Conservation (phyloP, 2,329 filamentous ascomycete species). For the Acrocalymma vagum region DNA sequence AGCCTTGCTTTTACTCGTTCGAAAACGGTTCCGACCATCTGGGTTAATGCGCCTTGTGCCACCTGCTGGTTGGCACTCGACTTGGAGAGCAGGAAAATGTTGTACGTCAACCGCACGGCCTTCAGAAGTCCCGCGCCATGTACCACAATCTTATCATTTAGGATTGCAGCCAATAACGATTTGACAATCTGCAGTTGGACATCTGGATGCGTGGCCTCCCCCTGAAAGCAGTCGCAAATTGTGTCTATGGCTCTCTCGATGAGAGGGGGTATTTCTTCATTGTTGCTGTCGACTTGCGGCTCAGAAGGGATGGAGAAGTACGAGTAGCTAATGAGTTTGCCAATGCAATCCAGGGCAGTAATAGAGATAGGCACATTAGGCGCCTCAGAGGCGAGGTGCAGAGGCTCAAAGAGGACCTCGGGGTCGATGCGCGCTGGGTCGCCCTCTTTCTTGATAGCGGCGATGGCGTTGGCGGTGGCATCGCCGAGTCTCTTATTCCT, state of each 20-base stretch:
- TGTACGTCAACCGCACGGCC: slow-evolving; percentile 97
- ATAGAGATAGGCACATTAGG: slow-evolving; percentile 86
- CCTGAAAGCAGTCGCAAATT: slow-evolving; percentile 99
- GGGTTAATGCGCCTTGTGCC: slow-evolving; percentile 93
- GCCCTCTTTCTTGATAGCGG: slow-evolving; percentile 81
- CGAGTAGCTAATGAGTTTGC: slow-evolving; percentile 98
- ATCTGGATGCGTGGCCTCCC: slow-evolving; percentile 89
- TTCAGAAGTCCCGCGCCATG: slow-evolving; percentile 96
- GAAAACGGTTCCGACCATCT: slow-evolving; percentile 99
- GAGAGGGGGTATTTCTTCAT: slow-evolving; percentile 68
- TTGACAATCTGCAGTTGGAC: slow-evolving; percentile 98
- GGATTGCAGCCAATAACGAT: slow-evolving; percentile 89
- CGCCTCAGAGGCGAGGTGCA: slow-evolving; percentile 89
- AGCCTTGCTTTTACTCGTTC: slow-evolving; percentile 89
- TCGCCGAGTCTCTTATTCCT: slow-evolving; percentile 86
- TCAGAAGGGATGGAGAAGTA: slow-evolving; percentile 83
- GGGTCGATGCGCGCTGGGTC: slow-evolving; percentile 85
- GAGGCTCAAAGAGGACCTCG: slow-evolving; percentile 87
- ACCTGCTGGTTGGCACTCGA: slow-evolving; percentile 96
- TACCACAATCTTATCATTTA: slow-evolving; percentile 99
- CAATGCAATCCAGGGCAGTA: slow-evolving; percentile 94
- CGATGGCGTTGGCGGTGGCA: slow-evolving; percentile 80
- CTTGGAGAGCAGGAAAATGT: slow-evolving; percentile 95
- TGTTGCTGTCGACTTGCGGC: slow-evolving; percentile 46
- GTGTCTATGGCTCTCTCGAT: slow-evolving; percentile 99